These are phyloP conservation scores for Fusarium vanettenii DNA, from an alignment of 2,329 filamentous ascomycete species.

Conservation along the genomic window DNA sequence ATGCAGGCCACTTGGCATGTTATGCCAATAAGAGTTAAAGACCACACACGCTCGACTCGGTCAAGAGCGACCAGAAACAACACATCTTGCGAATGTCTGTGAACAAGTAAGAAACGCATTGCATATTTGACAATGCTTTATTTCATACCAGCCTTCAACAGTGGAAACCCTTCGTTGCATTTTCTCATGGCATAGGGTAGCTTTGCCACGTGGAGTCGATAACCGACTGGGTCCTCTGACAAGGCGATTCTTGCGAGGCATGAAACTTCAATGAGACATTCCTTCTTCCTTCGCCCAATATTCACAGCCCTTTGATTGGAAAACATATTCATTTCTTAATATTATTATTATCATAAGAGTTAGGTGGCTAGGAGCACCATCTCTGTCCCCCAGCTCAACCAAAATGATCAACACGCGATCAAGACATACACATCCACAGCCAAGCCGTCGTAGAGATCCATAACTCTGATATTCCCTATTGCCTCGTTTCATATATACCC, in stretches of 20 bases:
- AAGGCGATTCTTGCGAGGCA: not conserved
- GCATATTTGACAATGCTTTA: not conserved
- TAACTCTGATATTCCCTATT: slow-evolving; percentile 27
- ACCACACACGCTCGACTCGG: not conserved
- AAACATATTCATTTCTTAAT: not conserved
- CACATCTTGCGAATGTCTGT: not conserved
- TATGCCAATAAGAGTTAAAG: not conserved
- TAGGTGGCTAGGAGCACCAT: not conserved
- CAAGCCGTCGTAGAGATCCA: not conserved
- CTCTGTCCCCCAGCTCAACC: not conserved
- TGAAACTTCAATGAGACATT: not conserved
- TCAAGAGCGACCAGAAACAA: not conserved
- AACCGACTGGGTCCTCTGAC: not conserved
- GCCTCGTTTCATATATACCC: slow-evolving; percentile 29
- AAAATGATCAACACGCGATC: not conserved
- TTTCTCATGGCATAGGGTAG: not conserved
- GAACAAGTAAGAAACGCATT: not conserved
- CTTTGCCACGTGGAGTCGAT: not conserved
- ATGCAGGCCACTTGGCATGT: not conserved
- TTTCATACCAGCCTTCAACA: not conserved
- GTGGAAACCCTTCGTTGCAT: not conserved
- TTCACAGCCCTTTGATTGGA: not conserved
- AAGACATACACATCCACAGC: not conserved
- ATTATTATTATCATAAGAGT: not conserved
- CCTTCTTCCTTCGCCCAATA: not conserved